Evolutionary conservation across 1,139 yeast genomes (phyloP).

Genomic region (Pichia sp.): DNA sequence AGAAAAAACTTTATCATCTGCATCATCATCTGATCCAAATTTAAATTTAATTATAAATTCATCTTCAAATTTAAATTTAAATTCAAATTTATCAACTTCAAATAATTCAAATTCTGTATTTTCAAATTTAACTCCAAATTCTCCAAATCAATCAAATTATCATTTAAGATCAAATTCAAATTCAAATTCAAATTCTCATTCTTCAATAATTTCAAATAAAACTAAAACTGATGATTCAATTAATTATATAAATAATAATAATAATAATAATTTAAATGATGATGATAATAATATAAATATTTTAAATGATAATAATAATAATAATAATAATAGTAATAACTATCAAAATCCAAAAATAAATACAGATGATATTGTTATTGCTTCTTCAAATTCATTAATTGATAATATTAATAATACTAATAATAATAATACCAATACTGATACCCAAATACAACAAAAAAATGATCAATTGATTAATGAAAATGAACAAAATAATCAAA

Average conservation of each 20-base stretch:
- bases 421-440: too few relatives aligned
- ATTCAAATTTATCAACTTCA: not conserved
- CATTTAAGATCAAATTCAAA: not conserved
- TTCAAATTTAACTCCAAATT: not conserved
- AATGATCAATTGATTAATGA: not conserved
- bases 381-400: too few relatives aligned
- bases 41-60: too few relatives aligned
- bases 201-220: slow-evolving; percentile 1
- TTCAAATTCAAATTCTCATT: not conserved
- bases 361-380: not conserved
- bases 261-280: not conserved
- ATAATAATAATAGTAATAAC: not conserved
- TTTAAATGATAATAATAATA: not conserved
- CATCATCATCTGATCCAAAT: too few relatives aligned
- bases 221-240: not conserved
- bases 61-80: not conserved
- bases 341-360: not conserved
- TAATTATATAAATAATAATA: too few relatives aligned
- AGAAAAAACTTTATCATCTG: not conserved
- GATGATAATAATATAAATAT: not conserved
- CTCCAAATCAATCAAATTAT: not conserved
- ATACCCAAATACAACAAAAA: too few relatives aligned
- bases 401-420: too few relatives aligned
- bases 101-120: too few relatives aligned
- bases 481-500: not conserved